Evolutionary conservation across 352 stramenopile genomes (phyloP), one percentile per base, ranked within the genome.

Genomic region (Globisporangium takayamanum): DNA sequence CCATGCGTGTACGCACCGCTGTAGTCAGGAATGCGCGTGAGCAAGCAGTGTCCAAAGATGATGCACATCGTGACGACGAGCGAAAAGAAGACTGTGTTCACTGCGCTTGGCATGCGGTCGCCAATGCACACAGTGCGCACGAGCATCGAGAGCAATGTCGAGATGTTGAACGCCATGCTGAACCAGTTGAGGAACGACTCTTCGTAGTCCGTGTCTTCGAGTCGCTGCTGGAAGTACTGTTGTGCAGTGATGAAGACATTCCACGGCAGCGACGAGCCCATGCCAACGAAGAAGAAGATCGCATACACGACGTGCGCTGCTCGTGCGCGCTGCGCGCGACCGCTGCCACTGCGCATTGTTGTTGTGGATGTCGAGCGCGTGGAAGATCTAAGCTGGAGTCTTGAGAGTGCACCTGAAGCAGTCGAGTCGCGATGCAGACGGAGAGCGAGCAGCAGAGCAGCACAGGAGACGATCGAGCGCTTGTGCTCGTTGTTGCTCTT

Each of bases 161-260:
- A 84, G 55, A 90, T 73, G 69, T 92, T 93, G 64, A 92, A 93
- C 18, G 69, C 77, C 62, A 90, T 90, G 47, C 73, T 86, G 64
- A 94, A 94, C 83, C 83, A 94, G 60, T 89, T 92, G 22, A 93
- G 74, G 60, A 94, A 94, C 45, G 78, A 87, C 41, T 83, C 78
- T 55, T 89, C 78, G 49, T 89, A 90, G 44, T 71, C 63, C 12
- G 83, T 93, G 20, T 73, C 54, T 2, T 60, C 60, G 39, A 94
- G 67, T 1, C 85, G 82, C 46, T 73, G 55, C 26, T 78, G 67
- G 62, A 94, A 94, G 72, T 93, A 94, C 50, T 73, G 64, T 60
- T 91, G 77, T 20, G 80, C 85, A 3, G 83, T 94, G 67, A 94
- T 88, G 60, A 94, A 94, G 22, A 93, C 82, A 50, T 94, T 94